Percentiles rank a stretch among this genome's conserved stretches.
Conservation (phyloP, 2,329 filamentous ascomycete genomes). For the Cladosporium sp. region DNA sequence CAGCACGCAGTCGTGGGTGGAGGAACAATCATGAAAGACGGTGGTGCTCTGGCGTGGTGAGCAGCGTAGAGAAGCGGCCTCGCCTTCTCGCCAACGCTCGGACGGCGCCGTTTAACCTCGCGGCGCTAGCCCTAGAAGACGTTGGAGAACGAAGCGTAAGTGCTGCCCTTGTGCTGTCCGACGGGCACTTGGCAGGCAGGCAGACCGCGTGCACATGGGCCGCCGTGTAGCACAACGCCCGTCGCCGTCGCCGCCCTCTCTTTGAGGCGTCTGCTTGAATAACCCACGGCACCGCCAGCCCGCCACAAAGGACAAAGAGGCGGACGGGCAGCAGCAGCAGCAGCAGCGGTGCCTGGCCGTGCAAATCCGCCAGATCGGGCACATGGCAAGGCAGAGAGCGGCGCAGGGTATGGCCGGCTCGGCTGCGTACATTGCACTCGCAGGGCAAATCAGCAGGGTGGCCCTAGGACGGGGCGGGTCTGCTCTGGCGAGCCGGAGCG, state of each 20-base stretch:
- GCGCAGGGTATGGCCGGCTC: too few relatives aligned
- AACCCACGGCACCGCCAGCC: too few relatives aligned
- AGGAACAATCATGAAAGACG: conserved; percentile 4
- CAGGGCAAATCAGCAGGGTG: neutral
- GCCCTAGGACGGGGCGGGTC: neutral
- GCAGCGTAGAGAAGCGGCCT: conserved; percentile 7
- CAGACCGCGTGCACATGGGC: neutral
- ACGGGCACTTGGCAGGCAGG: conserved; percentile 1
- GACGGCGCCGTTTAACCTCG: conserved; percentile 8
- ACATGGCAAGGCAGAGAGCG: conserved; percentile 1
- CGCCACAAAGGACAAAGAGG: conserved; percentile 3
- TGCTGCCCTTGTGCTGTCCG: neutral
- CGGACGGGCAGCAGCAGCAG: neutral
- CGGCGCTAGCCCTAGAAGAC: conserved; percentile 9
- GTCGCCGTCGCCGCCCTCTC: too few relatives aligned
- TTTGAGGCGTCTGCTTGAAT: too few relatives aligned
- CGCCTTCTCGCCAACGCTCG: conserved; percentile 8
- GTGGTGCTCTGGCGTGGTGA: neutral
- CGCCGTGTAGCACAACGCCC: conserved; percentile 3
- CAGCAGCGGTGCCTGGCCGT: conserved; percentile 4
- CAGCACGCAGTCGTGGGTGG: neutral
- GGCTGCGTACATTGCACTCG: neutral
- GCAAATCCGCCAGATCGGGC: neutral
- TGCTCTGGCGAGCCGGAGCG: conserved; percentile 9
- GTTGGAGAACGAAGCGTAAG: neutral